Percentiles rank a stretch among this genome's conserved stretches.
These are phyloP conservation scores for Nicotiana benthamiana DNA, from an alignment of 257 asterid species.

Conservation along the genomic window DNA sequence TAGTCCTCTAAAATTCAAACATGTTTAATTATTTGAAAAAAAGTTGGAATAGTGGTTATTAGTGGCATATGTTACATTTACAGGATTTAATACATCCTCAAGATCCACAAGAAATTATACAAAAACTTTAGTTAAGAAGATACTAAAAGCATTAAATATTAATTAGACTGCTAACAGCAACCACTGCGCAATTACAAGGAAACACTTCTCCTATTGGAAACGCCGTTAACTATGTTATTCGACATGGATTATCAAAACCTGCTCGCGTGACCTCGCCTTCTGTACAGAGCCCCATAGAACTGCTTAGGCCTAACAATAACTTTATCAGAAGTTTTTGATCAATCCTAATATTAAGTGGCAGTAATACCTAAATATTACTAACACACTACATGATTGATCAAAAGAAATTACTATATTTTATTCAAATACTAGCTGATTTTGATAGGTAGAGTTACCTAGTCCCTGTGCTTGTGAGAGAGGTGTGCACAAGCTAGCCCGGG, in stretches of 20 bases:
- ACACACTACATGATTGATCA: neutral
- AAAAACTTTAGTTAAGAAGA: no score
- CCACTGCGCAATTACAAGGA: neutral
- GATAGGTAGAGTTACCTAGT: no score
- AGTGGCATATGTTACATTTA: neutral
- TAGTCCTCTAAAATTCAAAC: neutral
- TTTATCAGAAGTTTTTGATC: neutral
- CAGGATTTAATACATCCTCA: neutral
- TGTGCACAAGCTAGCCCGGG: no score
- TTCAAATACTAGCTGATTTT: neutral
- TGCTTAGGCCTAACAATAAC: neutral
- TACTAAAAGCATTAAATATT: neutral
- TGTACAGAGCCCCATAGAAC: neutral
- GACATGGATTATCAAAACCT: neutral
- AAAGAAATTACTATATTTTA: neutral
- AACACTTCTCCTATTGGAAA: neutral
- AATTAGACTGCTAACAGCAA: neutral
- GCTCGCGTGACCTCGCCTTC: neutral
- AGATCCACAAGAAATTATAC: neutral
- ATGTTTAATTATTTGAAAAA: neutral
- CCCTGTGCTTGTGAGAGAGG: no score
- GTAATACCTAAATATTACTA: neutral
- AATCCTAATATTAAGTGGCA: neutral
- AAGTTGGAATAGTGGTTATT: neutral
- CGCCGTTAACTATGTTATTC: neutral